Conservation (phyloP, 306 rosid species). For the Dalbergia cochinchinensis region DNA sequence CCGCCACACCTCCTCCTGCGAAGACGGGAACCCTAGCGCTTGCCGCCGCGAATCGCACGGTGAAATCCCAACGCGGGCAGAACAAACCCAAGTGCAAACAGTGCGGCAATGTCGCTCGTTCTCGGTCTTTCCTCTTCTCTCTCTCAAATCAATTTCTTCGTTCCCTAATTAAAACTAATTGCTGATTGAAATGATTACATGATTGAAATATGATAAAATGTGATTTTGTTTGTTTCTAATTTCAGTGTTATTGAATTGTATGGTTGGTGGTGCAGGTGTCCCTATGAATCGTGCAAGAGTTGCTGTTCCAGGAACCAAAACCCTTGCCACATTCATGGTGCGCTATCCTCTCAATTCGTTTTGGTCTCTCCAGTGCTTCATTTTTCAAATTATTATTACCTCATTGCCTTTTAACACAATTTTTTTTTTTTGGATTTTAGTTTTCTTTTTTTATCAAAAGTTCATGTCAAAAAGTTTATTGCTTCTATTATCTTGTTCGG, state of each 20-base stretch:
- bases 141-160: not conserved
- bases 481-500: not conserved
- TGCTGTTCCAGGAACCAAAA: constrained; percentile 95
- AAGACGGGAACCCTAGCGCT: constrained; percentile 38
- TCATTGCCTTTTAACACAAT: not conserved
- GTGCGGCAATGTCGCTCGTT: constrained; percentile 99
- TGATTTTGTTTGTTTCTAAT: not conserved
- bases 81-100: constrained; percentile 66
- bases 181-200: not conserved
- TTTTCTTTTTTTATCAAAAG: not conserved
- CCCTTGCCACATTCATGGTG: constrained; percentile 93
- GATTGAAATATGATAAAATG: not conserved
- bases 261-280: constrained; percentile 71
- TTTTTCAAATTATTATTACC: no score
- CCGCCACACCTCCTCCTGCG: not conserved
- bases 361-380: not conserved
- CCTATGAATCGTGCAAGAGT: constrained; percentile 90
- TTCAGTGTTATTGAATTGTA: not conserved
- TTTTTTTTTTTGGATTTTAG: not conserved
- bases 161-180: not conserved
- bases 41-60: constrained; percentile 22
- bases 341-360: not conserved
- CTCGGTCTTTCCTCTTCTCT: constrained; percentile 51
- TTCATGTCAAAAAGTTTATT: not conserved
- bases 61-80: constrained; percentile 61